Conservation (phyloP, 73 alveolate species). For the Durusdinium trenchii region DNA sequence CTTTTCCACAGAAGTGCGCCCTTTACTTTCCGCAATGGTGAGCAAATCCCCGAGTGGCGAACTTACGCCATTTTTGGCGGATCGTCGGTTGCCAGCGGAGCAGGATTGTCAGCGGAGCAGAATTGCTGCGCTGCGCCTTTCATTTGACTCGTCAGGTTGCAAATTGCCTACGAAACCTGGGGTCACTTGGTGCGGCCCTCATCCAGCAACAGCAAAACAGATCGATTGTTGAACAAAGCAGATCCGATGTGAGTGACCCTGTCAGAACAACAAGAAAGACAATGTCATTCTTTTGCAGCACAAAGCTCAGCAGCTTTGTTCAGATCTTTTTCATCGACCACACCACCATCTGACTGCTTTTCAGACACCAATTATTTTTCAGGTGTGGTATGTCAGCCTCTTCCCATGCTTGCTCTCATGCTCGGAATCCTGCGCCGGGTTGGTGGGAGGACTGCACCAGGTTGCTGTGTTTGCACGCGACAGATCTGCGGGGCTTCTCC, state of each 20-base stretch:
- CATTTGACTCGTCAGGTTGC: constrained; percentile 25
- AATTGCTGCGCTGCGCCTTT: not conserved
- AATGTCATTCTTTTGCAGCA: constrained; percentile 72
- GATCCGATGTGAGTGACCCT: not conserved
- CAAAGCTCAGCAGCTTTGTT: not conserved
- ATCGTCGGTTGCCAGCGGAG: no score
- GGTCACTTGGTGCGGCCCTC: constrained; percentile 70
- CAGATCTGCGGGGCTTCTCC: not conserved
- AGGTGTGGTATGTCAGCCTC: constrained; percentile 95
- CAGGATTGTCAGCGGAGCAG: not conserved
- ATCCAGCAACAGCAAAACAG: not conserved
- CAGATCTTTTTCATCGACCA: no score
- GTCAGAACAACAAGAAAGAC: constrained; percentile 62
- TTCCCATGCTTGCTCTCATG: constrained; percentile 77
- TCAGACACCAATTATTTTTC: not conserved
- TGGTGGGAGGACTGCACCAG: constrained; percentile 43
- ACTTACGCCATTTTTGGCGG: not conserved
- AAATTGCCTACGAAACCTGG: constrained; percentile 92
- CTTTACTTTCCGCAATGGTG: constrained; percentile 62
- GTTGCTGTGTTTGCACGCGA: not conserved
- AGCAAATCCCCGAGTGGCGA: constrained; percentile 52
- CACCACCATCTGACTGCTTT: not conserved
- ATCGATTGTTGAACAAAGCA: not conserved
- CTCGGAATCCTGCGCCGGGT: constrained; percentile 59
- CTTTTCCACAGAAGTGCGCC: constrained; percentile 70